phyloP scores from a whole-genome alignment of 441 rosid genomes.

The Syzygium syzygioides region DNA sequence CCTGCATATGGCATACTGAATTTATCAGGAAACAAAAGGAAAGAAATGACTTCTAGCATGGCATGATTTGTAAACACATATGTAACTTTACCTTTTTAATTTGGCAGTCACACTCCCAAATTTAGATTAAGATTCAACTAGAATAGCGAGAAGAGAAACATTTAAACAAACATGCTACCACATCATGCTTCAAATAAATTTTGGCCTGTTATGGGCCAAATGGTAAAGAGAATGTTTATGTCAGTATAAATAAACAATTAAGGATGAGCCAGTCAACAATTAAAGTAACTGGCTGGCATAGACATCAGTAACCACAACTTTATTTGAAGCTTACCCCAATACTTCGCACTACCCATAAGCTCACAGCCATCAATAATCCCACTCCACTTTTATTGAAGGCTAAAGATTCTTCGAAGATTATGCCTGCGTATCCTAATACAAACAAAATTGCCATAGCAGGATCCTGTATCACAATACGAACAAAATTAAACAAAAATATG shows the following conservation, averaged over 20 bases:
- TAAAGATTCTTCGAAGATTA: constrained; percentile 84
- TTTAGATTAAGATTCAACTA: background rate
- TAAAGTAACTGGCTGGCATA: background rate
- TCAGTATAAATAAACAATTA: background rate
- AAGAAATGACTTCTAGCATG: background rate
- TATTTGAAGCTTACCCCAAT: constrained; percentile 58
- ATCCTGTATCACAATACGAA: constrained; percentile 46
- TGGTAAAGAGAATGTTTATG: background rate
- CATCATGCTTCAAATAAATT: background rate
- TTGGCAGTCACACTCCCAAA: background rate
- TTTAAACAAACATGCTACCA: background rate
- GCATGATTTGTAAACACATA: background rate
- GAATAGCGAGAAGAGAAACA: background rate
- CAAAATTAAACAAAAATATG: constrained; percentile 9
- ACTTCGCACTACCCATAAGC: constrained; percentile 86
- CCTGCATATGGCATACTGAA: background rate
- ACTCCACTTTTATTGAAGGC: constrained; percentile 95
- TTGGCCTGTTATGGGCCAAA: background rate
- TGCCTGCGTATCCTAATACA: constrained; percentile 79
- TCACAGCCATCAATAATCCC: constrained; percentile 91
- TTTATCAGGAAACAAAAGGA: background rate
- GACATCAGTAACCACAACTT: background rate
- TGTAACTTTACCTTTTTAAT: background rate
- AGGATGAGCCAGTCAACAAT: background rate
- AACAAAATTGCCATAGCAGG: constrained; percentile 90